Conservation (phyloP, 164 flowering plant genomes). For the Vitis rotundifolia region DNA sequence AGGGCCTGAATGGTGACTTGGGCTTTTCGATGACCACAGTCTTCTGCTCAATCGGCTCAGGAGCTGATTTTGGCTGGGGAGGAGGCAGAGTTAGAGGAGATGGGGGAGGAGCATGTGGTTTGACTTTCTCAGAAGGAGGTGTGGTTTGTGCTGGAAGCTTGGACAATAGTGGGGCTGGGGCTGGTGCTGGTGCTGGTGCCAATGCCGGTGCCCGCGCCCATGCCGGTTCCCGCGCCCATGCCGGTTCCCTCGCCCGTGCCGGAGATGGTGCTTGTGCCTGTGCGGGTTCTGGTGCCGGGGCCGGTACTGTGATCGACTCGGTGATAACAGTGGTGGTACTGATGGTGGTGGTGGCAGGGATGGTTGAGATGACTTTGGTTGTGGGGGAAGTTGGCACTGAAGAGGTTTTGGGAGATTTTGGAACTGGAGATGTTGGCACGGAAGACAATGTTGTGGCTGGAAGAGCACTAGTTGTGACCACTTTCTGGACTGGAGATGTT, state of each 20-base stretch:
- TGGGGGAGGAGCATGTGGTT: conserved; percentile 34
- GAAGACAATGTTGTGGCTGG: conserved; percentile 3
- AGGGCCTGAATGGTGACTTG: background rate
- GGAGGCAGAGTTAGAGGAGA: conserved; percentile 57
- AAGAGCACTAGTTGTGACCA: background rate
- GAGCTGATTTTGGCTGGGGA: conserved; percentile 26
- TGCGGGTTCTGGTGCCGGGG: too few species aligned
- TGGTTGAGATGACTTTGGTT: conserved; percentile 5
- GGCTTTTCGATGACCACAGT: conserved; percentile 32
- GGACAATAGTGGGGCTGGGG: background rate
- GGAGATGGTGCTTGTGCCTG: too few species aligned
- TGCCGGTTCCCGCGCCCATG: too few species aligned
- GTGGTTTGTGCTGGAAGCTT: conserved; percentile 19
- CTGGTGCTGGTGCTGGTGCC: too few species aligned
- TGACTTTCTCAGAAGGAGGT: conserved; percentile 28
- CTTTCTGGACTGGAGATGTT: conserved; percentile 15
- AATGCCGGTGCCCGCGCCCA: too few species aligned
- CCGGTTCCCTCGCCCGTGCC: too few species aligned
- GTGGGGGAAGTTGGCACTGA: conserved; percentile 7
- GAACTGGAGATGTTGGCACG: conserved; percentile 12
- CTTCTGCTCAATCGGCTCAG: conserved; percentile 42
- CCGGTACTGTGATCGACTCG: too few species aligned
- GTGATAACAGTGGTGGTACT: too few species aligned
- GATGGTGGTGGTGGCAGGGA: background rate
- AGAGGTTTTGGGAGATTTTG: background rate